Evolutionary conservation across 169 alveolate species (phyloP).

Genomic region (Babesia bigemina): DNA sequence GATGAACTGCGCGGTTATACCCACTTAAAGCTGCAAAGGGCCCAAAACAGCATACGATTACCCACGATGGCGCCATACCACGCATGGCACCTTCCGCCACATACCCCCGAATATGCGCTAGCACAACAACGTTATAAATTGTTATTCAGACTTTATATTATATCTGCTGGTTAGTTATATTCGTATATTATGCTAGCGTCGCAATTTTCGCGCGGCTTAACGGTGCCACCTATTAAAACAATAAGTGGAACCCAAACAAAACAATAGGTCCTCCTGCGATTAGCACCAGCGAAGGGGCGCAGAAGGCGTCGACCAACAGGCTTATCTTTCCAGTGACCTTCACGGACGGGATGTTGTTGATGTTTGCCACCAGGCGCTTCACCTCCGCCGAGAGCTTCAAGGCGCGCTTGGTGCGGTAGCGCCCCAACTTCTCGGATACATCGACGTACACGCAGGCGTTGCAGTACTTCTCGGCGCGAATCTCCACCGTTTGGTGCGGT

Average conservation of each 20-base stretch:
- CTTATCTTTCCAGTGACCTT: slow-evolving; percentile 52
- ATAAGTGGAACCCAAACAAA: slow-evolving; percentile 4
- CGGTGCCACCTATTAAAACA: neutral
- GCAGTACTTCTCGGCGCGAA: slow-evolving; percentile 32
- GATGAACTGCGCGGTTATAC: too few species aligned
- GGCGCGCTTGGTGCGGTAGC: slow-evolving; percentile 34
- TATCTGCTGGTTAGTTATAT: too few species aligned
- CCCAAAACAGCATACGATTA: too few species aligned
- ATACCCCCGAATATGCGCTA: too few species aligned
- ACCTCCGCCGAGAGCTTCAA: slow-evolving; percentile 27
- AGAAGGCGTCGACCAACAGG: slow-evolving; percentile 26
- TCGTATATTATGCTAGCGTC: too few species aligned
- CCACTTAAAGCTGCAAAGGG: too few species aligned
- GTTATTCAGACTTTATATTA: too few species aligned
- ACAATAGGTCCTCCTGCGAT: neutral
- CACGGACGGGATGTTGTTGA: slow-evolving; percentile 48
- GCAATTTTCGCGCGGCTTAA: too few species aligned
- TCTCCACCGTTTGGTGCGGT: neutral
- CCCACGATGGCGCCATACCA: too few species aligned
- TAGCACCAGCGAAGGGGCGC: neutral
- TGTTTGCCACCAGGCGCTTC: slow-evolving; percentile 42
- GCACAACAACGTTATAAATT: too few species aligned
- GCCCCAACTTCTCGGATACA: slow-evolving; percentile 37
- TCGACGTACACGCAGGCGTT: slow-evolving; percentile 45
- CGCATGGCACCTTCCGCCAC: too few species aligned